phyloP scores from a whole-genome alignment of 2,329 filamentous ascomycete genomes.

The Fusarium sacchari region DNA sequence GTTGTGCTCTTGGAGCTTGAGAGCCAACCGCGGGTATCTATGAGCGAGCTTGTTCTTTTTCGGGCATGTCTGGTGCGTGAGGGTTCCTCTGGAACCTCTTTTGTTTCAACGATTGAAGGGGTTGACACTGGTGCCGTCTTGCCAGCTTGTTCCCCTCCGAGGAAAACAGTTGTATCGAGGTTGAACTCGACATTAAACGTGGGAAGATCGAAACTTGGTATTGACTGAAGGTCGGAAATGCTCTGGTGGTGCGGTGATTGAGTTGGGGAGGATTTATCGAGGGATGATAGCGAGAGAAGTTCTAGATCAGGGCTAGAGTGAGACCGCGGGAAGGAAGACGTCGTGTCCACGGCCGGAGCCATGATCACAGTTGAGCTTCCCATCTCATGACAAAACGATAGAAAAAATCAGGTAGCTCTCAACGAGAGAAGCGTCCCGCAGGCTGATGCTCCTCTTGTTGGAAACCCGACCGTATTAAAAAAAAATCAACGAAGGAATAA shows the following conservation, averaged over 20 bases:
- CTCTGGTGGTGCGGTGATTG: conserved; percentile 34
- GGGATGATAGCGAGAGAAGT: conserved; percentile 42
- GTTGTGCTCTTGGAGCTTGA: conserved; percentile 55
- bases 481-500: conserved; percentile 33
- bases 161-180: conserved; percentile 58
- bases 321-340: conserved; percentile 48
- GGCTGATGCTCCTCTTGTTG: conserved; percentile 30
- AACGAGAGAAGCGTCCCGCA: conserved; percentile 31
- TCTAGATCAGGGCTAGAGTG: conserved; percentile 48
- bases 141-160: conserved; percentile 43
- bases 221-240: conserved; percentile 20
- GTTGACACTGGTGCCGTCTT: conserved; percentile 25
- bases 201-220: conserved; percentile 59
- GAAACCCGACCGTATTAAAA: conserved; percentile 37
- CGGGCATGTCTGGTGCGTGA: conserved; percentile 35
- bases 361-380: conserved; percentile 51
- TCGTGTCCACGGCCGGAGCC: conserved; percentile 51
- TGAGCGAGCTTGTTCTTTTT: conserved; percentile 57
- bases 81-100: conserved; percentile 33
- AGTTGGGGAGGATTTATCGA: conserved; percentile 39
- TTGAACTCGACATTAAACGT: conserved; percentile 62
- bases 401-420: conserved; percentile 26
- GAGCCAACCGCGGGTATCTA: conserved; percentile 64
- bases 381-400: conserved; percentile 48
- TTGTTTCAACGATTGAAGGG: conserved; percentile 34